Evolutionary conservation across 2,329 filamentous ascomycete species (phyloP), one percentile per base, ranked within the genome.

Genomic region (Colletotrichum sojae): DNA sequence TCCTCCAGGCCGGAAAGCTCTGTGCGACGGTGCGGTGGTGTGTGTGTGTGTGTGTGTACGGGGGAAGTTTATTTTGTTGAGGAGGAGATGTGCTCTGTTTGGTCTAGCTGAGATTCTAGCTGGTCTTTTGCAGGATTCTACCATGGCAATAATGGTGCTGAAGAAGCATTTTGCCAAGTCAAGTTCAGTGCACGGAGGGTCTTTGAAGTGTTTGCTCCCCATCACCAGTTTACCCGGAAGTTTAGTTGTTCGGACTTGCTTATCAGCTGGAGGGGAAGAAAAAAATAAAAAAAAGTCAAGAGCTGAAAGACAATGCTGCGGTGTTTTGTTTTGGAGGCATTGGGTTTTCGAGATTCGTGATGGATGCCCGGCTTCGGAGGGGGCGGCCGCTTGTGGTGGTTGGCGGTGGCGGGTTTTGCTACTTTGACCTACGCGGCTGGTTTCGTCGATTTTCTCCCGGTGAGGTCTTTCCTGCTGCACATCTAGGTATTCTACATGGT

Each of bases 11-110:
- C 25, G 10, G 22, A 45, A 43, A 59, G 22, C 45, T 65, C 46
- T 58, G 46, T 65, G 55, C 45, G n/a, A 52, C 25, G 15, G 48
- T n/a, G 20, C 12, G 46, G 13, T 12, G 27, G 15, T 25, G 52
- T 46, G 18, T 22, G 59, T 56, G 54, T 31, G 9, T 8, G 27
- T 31, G 27, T 31, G 27, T 31, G 27, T 31, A 54, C 49, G 46
- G 31, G 59, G 40, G 36, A 69, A 69, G 55, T 59, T 46, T 51
- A 69, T 55, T 69, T 66, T 69, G 66, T 69, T 69, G 66, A 49
- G 63, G 61, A 69, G 22, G 22, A 49, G n/a, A 46, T 36, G 16
- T 36, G 15, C 55, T 18, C 16, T 59, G 18, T 46, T 27, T 18
- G 9, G 13, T 25, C 53, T 43, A n/a, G 40, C 13, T 43, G 40